Evolutionary conservation across 176 grass and related monocot genomes (phyloP).

Genomic region (Rhynchospora breviuscula): DNA sequence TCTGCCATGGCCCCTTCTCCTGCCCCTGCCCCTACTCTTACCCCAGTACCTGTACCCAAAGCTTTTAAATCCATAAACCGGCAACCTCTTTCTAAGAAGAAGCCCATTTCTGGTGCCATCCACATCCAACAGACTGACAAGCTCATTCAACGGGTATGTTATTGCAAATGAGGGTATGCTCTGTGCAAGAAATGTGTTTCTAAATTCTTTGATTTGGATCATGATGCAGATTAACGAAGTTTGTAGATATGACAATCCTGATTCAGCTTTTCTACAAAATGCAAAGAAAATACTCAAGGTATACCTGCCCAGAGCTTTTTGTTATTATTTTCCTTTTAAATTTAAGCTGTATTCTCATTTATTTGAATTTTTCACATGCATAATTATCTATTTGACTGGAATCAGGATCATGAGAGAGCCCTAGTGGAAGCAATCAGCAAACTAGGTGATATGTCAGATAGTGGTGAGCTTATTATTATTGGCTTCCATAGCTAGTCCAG

Average conservation of each 20-base stretch:
- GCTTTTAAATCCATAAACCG: background rate
- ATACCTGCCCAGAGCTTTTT: slow-evolving; percentile 13
- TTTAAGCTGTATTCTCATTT: slow-evolving; percentile 11
- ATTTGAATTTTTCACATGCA: slow-evolving; percentile 14
- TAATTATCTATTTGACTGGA: slow-evolving; percentile 20
- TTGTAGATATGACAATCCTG: slow-evolving; percentile 36
- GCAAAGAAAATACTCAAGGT: slow-evolving; percentile 50
- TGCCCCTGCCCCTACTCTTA: background rate
- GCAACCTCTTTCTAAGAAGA: background rate
- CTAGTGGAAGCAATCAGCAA: slow-evolving; percentile 49
- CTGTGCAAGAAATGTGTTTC: background rate
- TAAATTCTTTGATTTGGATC: slow-evolving; percentile 2
- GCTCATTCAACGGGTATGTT: slow-evolving; percentile 11
- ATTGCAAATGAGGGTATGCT: background rate
- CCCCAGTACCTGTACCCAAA: background rate
- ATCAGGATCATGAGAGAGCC: slow-evolving; percentile 53
- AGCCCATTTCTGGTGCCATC: slow-evolving; percentile 19
- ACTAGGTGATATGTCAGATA: slow-evolving; percentile 41
- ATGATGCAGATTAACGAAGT: slow-evolving; percentile 38
- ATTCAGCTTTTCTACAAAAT: slow-evolving; percentile 51
- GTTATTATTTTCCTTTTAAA: background rate
- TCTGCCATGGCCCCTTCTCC: background rate
- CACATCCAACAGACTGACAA: slow-evolving; percentile 19
- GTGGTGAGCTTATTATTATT: slow-evolving; percentile 4
- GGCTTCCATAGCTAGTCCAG: background rate